Percentiles rank a stretch among this genome's conserved stretches.
Evolutionary conservation across 2,329 filamentous ascomycete genomes (phyloP).

Genomic region (Neurospora sp.): DNA sequence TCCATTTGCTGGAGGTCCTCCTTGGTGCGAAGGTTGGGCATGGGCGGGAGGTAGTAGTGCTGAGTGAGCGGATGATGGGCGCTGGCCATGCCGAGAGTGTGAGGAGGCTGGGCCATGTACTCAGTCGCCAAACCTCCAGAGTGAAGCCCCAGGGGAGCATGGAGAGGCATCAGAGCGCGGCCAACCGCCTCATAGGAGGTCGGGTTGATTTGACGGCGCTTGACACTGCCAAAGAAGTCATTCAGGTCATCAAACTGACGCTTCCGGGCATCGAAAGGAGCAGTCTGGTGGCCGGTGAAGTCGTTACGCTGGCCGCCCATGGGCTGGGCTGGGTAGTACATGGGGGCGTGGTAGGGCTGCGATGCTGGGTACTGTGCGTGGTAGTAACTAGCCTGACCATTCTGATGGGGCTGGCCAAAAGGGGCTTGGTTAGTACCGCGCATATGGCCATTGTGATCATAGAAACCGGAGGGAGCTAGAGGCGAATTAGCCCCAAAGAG

Average conservation of each 20-base stretch:
- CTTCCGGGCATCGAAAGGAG: slow-evolving; percentile 57
- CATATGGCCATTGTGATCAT: slow-evolving; percentile 57
- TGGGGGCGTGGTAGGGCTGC: slow-evolving; percentile 53
- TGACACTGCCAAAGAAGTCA: slow-evolving; percentile 88
- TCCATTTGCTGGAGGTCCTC: slow-evolving; percentile 90
- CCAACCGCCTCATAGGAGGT: slow-evolving; percentile 86
- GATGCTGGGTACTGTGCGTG: slow-evolving; percentile 37
- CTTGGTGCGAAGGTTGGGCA: slow-evolving; percentile 84
- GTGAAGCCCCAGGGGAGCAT: slow-evolving; percentile 58
- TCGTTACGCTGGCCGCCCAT: slow-evolving; percentile 44
- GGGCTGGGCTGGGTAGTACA: slow-evolving; percentile 62
- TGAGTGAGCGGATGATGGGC: slow-evolving; percentile 53
- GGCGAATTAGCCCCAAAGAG: slow-evolving; percentile 32
- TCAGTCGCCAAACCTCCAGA: slow-evolving; percentile 42
- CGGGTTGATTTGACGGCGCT: slow-evolving; percentile 84
- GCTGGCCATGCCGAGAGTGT: slow-evolving; percentile 41
- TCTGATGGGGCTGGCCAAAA: slow-evolving; percentile 46
- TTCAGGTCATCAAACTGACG: slow-evolving; percentile 82
- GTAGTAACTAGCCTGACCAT: slow-evolving; percentile 50
- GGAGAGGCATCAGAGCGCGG: slow-evolving; percentile 74
- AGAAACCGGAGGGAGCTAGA: slow-evolving; percentile 47
- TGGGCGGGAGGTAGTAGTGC: slow-evolving; percentile 81
- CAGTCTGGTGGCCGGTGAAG: slow-evolving; percentile 52
- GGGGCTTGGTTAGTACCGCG: slow-evolving; percentile 40
- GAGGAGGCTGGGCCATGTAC: slow-evolving; percentile 37